Base-by-base conservation (phyloP, 169 alveolate species). In the Babesia sp. region DNA sequence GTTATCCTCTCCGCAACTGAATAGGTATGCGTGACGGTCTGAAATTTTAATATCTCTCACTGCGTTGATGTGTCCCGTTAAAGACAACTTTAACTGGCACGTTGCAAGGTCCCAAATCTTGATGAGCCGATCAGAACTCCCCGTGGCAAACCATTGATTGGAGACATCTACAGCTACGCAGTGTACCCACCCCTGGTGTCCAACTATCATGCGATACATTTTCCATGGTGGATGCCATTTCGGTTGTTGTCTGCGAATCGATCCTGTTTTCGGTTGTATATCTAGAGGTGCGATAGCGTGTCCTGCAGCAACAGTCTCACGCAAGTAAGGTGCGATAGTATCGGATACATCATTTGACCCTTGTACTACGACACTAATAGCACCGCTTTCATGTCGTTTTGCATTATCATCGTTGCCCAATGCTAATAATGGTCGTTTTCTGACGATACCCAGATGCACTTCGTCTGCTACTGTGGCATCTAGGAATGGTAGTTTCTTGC, bases 141-240 rank as follows among this genome's bases (percentile, higher is more conserved):
- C 99, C 33, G 99, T 86, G 16, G 95, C 99, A 82, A 96, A 96
- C 94, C 97, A 98, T 73, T 93, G 91, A 78, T 98, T 98, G 12
- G 97, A 93, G 41, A 97, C 95, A 73, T 98, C 99, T 24, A 97
- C 97, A 22, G 96, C 97, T 42, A 98, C 91, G 64, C 98, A 93
- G 55, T 98, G 93, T 22, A 98, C 99, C 99, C 99, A 98, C 18
- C 99, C 99, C 77, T 93, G 94, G 84, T 98, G 99, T 0, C 99
- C 99, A 53, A 97, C 89, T 41, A 96, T 95, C 51, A 98, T 98
- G 75, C 98, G 85, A 87, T 92, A 91, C 53, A 98, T 82, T 95
- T 96, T 96, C 98, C 99, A 98, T 29, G 98, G 98, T 20, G 98
- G 97, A 81, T 96, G 99, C 98, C 99, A 96, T 26, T 77, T 74